phyloP scores from a whole-genome alignment of 441 rosid genomes.

The Gossypium schwendimanii region DNA sequence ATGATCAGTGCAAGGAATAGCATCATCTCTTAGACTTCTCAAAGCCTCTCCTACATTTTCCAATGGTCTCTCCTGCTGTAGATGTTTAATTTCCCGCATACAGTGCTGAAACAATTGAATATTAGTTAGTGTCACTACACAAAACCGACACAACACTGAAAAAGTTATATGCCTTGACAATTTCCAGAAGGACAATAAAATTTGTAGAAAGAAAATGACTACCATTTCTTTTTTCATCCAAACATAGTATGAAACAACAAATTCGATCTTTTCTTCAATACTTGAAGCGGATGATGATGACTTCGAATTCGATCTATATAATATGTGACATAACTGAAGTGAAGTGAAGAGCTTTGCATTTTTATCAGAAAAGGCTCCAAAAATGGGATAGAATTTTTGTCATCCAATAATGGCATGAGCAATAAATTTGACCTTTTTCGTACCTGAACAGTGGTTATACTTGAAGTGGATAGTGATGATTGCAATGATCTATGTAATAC shows the following conservation, averaged over 20 bases:
- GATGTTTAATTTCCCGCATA: slow-evolving; percentile 49
- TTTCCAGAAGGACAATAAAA: not conserved
- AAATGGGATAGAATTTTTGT: no score
- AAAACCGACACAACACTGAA: slow-evolving; percentile 2
- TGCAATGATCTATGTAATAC: slow-evolving; percentile 35
- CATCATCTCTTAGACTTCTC: slow-evolving; percentile 40
- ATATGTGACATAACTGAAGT: slow-evolving; percentile 35
- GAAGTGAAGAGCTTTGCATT: slow-evolving; percentile 21
- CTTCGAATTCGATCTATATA: slow-evolving; percentile 32
- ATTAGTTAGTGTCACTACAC: slow-evolving; percentile 24
- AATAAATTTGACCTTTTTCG: no score
- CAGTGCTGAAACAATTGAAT: slow-evolving; percentile 41
- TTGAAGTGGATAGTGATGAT: slow-evolving; percentile 41
- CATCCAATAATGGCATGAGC: no score
- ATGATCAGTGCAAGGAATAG: slow-evolving; percentile 36
- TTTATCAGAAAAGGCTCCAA: slow-evolving; percentile 20
- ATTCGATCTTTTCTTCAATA: slow-evolving; percentile 21
- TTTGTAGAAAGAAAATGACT: not conserved
- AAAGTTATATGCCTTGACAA: not conserved
- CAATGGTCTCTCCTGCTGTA: slow-evolving; percentile 39
- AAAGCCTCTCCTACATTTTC: slow-evolving; percentile 46
- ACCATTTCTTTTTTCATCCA: not conserved
- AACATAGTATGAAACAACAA: not conserved
- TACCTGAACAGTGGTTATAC: slow-evolving; percentile 53
- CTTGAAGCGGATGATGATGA: slow-evolving; percentile 41